Base-by-base conservation (phyloP, 192 early-diverging fungal genomes). In the Coemansia sp. region DNA sequence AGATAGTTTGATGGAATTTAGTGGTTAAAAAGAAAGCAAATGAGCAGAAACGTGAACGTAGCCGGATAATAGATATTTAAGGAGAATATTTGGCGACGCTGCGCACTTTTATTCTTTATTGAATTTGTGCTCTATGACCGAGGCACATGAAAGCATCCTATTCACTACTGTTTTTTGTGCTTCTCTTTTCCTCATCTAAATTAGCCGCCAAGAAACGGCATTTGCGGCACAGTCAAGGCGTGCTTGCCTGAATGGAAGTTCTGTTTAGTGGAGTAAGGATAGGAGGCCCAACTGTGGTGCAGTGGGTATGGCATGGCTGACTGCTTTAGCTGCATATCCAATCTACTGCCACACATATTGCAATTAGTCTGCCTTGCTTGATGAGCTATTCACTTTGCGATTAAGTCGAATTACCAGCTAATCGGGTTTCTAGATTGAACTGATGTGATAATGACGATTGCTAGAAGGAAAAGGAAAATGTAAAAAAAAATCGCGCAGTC, bases 201-300 rank as follows among this genome's bases (percentile, higher is more conserved):
- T 28, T 31, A 7, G 14, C 28, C 14, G 52, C 26, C 52, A 55
- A 55, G 48, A 18, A 31, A 33, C 14, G 25, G 11, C 20, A 50
- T 50, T 50, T 13, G 23, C 21, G 23, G 48, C 25, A 25, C 52
- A 55, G 28, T 28, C 52, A 55, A 31, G 52, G 52, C 6, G 26
- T 3, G 52, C 52, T 55, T 55, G 52, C 52, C 6, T 55, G 52
- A 55, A 55, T 55, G 52, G 52, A 55, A 31, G 52, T 31, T 55
- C 28, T 28, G 31, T 55, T 31, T 31, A 45, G 43, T 2, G 43
- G 42, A 45, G 42, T 18, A 20, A 20, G 6, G 52, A 16, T 5
- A 31, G 14, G 52, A 31, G 52, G 26, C 52, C 42, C 52, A 33
- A 14, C 26, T 53, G 52, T 31, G 26, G 8, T 53, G 52, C 52